Evolutionary conservation across 2,329 filamentous ascomycete genomes (phyloP).

Genomic region (Emergomyces orientalis): DNA sequence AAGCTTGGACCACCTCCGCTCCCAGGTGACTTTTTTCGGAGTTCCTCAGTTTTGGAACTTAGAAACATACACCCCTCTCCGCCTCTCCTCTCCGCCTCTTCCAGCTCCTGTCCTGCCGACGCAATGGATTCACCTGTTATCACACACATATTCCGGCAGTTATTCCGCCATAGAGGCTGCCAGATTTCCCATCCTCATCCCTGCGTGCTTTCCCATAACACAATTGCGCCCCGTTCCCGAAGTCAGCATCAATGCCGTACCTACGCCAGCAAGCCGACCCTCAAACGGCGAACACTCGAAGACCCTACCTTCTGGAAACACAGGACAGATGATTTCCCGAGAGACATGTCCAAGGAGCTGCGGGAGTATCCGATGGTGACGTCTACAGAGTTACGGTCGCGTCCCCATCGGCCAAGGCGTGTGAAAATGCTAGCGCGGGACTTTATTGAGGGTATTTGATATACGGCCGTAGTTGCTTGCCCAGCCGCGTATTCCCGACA

Average conservation of each 20-base stretch:
- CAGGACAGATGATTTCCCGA: constrained; percentile 61
- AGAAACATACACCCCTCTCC: constrained; percentile 15
- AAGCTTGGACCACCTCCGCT: constrained; percentile 21
- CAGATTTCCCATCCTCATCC: constrained; percentile 42
- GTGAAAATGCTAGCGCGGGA: constrained; percentile 97
- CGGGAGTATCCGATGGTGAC: constrained; percentile 75
- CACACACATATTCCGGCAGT: constrained; percentile 69
- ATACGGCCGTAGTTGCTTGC: neutral
- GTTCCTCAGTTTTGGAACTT: constrained; percentile 10
- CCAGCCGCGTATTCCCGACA: neutral
- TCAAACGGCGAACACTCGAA: constrained; percentile 28
- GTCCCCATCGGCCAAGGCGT: constrained; percentile 66
- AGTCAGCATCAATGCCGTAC: constrained; percentile 28
- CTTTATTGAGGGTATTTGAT: constrained; percentile 75
- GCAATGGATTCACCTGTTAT: constrained; percentile 74
- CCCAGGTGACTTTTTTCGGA: constrained; percentile 7
- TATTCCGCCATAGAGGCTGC: constrained; percentile 67
- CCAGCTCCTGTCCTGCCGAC: constrained; percentile 11
- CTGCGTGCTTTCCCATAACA: constrained; percentile 18
- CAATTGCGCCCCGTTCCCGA: constrained; percentile 4
- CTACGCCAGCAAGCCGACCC: constrained; percentile 30
- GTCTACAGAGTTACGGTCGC: constrained; percentile 61
- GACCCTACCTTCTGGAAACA: constrained; percentile 78
- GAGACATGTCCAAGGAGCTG: constrained; percentile 73
- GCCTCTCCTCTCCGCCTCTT: constrained; percentile 15